These are phyloP conservation scores for Rosellinia necatrix DNA, from an alignment of 2,329 filamentous ascomycete genomes.

Conservation along the genomic window DNA sequence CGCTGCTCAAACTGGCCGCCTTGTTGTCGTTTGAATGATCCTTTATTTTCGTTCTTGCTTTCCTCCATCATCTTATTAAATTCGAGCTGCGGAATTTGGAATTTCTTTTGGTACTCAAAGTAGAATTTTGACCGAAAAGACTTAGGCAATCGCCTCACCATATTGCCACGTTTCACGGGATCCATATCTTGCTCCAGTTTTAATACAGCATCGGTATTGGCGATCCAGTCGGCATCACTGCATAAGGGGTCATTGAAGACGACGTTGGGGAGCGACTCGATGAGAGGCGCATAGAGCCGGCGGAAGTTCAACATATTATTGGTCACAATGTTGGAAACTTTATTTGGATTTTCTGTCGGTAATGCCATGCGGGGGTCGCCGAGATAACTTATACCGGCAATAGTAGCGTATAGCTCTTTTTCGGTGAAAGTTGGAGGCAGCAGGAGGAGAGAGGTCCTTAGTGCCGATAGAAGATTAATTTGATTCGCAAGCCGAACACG, in stretches of 20 bases:
- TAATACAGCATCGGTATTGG: conserved; percentile 66
- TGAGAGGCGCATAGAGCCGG: conserved; percentile 84
- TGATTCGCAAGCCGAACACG: conserved; percentile 93
- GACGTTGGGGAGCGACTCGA: conserved; percentile 89
- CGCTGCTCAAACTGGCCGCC: conserved; percentile 85
- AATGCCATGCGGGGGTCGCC: conserved; percentile 96
- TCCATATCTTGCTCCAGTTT: conserved; percentile 89
- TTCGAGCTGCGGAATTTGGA: conserved; percentile 79
- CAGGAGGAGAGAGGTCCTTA: conserved; percentile 86
- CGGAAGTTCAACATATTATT: conserved; percentile 93
- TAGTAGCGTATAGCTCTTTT: conserved; percentile 84
- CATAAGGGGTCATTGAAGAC: conserved; percentile 70
- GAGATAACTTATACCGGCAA: conserved; percentile 90
- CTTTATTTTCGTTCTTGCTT: conserved; percentile 71
- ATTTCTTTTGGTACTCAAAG: conserved; percentile 92
- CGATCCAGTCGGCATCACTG: conserved; percentile 63
- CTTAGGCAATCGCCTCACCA: conserved; percentile 89
- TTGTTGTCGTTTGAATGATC: conserved; percentile 71
- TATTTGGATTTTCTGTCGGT: conserved; percentile 86
- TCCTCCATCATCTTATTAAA: conserved; percentile 84
- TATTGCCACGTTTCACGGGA: conserved; percentile 86
- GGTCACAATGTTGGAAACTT: conserved; percentile 91
- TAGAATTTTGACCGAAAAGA: conserved; percentile 88
- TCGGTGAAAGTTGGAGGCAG: conserved; percentile 86
- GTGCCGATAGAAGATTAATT: conserved; percentile 88